Conservation (phyloP, 345 rosid genomes). For the Populus simonii region DNA sequence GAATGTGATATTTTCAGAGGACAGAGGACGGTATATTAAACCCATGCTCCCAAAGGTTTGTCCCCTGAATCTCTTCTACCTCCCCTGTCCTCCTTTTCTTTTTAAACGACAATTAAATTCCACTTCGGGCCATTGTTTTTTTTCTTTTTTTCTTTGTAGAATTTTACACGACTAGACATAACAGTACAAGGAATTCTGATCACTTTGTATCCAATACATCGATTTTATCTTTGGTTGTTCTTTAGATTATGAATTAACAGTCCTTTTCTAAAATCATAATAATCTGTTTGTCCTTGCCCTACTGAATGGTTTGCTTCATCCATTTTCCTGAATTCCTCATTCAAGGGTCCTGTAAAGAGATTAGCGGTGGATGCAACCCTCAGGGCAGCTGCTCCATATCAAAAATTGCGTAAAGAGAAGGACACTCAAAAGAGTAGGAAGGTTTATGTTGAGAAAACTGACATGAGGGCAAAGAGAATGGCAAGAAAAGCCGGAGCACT, state of each 20-base stretch:
- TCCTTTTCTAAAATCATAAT: background rate
- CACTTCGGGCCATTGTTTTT: too few species aligned
- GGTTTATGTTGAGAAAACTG: constrained; percentile 90
- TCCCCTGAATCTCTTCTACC: background rate
- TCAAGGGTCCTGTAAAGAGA: constrained; percentile 88
- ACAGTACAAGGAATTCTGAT: background rate
- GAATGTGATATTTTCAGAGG: constrained; percentile 94
- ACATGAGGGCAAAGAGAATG: constrained; percentile 99
- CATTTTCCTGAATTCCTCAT: constrained; percentile 10
- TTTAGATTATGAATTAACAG: background rate
- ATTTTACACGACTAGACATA: too few species aligned
- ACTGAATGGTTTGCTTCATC: background rate
- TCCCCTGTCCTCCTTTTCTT: background rate
- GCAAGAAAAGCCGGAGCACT: constrained; percentile 98
- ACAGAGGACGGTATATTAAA: constrained; percentile 93
- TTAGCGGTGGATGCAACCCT: constrained; percentile 97
- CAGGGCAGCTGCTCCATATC: constrained; percentile 98
- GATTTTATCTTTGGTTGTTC: background rate
- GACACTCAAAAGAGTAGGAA: constrained; percentile 66
- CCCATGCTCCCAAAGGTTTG: constrained; percentile 97
- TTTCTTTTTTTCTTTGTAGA: too few species aligned
- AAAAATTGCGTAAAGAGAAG: constrained; percentile 81
- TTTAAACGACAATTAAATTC: too few species aligned
- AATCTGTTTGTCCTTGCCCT: background rate
- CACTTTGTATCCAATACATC: background rate